Conservation (phyloP, 495 filamentous ascomycete genomes). For the Penicillium coffeae region DNA sequence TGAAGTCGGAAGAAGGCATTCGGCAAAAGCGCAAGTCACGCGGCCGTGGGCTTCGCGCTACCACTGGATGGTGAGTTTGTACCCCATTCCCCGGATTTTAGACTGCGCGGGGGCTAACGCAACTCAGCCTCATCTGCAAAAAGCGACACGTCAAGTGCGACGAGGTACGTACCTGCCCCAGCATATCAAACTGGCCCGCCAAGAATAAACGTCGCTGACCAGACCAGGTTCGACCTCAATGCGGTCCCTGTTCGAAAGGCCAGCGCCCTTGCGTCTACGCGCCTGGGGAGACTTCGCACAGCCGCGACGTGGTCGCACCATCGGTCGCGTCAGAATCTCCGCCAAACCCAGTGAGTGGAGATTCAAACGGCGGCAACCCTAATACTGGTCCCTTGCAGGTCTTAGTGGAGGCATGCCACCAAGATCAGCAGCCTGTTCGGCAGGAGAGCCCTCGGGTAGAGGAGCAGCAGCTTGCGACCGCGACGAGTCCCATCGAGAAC, state of each 20-base stretch:
- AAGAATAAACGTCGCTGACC: not conserved
- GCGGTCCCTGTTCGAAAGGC: constrained; percentile 30
- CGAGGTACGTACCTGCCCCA: constrained; percentile 13
- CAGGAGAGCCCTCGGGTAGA: not conserved
- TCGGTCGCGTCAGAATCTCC: not conserved
- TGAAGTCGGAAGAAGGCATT: constrained; percentile 9
- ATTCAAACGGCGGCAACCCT: not conserved
- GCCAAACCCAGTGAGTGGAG: not conserved
- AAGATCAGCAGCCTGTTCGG: constrained; percentile 16
- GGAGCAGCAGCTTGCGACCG: not conserved
- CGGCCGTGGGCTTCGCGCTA: constrained; percentile 28
- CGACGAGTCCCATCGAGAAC: not conserved
- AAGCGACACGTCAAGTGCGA: constrained; percentile 33
- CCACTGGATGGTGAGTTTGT: constrained; percentile 27
- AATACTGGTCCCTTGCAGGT: constrained; percentile 18
- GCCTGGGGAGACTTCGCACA: not conserved
- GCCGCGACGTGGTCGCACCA: not conserved
- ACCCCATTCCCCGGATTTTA: not conserved
- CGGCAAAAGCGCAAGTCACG: constrained; percentile 30
- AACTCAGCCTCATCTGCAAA: constrained; percentile 30
- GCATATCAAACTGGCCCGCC: not conserved
- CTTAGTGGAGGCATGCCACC: constrained; percentile 25
- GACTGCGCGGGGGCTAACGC: not conserved
- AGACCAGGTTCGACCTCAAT: constrained; percentile 23
- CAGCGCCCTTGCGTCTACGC: constrained; percentile 25